Evolutionary conservation across 176 grass and related monocot genomes (phyloP), one percentile per base, ranked within the genome.

Genomic region (Aegilops speltoides): DNA sequence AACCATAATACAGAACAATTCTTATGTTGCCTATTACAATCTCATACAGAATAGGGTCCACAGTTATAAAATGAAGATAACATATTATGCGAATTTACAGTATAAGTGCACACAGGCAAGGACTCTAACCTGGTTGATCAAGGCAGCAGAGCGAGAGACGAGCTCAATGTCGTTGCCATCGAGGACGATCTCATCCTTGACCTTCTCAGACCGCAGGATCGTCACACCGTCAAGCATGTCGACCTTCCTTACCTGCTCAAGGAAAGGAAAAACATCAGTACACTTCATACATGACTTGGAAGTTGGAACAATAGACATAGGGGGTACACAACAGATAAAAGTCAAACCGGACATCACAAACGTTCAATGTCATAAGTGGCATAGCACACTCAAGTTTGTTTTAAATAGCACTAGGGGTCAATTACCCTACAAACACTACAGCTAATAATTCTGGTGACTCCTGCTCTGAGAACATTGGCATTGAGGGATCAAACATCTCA

Each of bases 161-260:
- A 97, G 92, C 78, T 97, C 92, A 14, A 97, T 64, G 40, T 97
- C 92, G 31, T 93, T 97, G 73, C 95, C 92, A 66, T 97, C 92
- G 17, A 97, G 90, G 77, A 97, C 10, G 0, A 97, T 87, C 79
- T 97, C 90, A 73, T 97, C 95, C 90, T 97, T 97, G 22, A 95
- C 95, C 88, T 97, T 97, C 68, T 93, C 92, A 1, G 95, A 97
- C 54, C 95, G 84, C 61, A 95, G 8, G 24, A 95, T 91, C 4
- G 78, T 95, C 33, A 97, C 92, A 33, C 92, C 92, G 0, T 97
- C 90, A 79, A 97, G 90, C 92, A 97, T 92, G 63, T 97, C 95
- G 34, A 97, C 95, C 68, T 97, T 97, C 81, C 92, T 86, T 19
- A 97, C 95, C 92, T 94, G n/a, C 41, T 64, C 1, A 54, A 70